Evolutionary conservation across 108 stramenopile genomes (phyloP).

Genomic region (Skeletonema grethae): DNA sequence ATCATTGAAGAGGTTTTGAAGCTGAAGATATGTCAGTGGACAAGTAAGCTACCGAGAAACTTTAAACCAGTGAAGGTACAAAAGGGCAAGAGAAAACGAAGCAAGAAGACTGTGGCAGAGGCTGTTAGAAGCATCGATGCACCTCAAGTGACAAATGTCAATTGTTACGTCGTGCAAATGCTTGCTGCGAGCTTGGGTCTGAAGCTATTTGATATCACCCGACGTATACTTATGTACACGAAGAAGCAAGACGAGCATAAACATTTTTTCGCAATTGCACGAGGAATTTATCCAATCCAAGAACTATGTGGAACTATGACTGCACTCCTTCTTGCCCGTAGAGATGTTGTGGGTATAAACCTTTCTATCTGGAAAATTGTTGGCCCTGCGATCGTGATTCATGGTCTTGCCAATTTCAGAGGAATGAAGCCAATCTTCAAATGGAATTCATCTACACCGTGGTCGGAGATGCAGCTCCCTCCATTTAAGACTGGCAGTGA

Average conservation of each 20-base stretch:
- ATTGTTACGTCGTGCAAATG: slow-evolving; percentile 82
- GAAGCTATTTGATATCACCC: slow-evolving; percentile 74
- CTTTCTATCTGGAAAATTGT: slow-evolving; percentile 75
- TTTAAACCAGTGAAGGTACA: slow-evolving; percentile 57
- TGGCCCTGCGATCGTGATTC: slow-evolving; percentile 80
- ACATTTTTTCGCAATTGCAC: slow-evolving; percentile 76
- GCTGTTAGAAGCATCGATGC: slow-evolving; percentile 36
- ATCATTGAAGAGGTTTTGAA: slow-evolving; percentile 89
- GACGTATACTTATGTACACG: slow-evolving; percentile 88
- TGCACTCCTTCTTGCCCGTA: slow-evolving; percentile 84
- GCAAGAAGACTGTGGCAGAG: slow-evolving; percentile 29
- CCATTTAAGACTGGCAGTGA: slow-evolving; percentile 50
- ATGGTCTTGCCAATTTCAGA: slow-evolving; percentile 92
- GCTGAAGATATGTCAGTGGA: slow-evolving; percentile 70
- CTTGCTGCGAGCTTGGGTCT: slow-evolving; percentile 78
- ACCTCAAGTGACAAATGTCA: slow-evolving; percentile 71
- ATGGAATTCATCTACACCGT: slow-evolving; percentile 91
- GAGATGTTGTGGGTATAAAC: slow-evolving; percentile 82
- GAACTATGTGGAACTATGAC: slow-evolving; percentile 95
- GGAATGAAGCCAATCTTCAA: slow-evolving; percentile 95
- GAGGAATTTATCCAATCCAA: slow-evolving; percentile 93
- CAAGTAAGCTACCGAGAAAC: slow-evolving; percentile 63
- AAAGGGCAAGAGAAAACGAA: slow-evolving; percentile 51
- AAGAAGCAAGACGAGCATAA: slow-evolving; percentile 67
- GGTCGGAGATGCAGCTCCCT: slow-evolving; percentile 93